Percentiles rank a stretch among this genome's conserved stretches.
phyloP scores from a whole-genome alignment of 495 filamentous ascomycete genomes.

The Tuber indicum region DNA sequence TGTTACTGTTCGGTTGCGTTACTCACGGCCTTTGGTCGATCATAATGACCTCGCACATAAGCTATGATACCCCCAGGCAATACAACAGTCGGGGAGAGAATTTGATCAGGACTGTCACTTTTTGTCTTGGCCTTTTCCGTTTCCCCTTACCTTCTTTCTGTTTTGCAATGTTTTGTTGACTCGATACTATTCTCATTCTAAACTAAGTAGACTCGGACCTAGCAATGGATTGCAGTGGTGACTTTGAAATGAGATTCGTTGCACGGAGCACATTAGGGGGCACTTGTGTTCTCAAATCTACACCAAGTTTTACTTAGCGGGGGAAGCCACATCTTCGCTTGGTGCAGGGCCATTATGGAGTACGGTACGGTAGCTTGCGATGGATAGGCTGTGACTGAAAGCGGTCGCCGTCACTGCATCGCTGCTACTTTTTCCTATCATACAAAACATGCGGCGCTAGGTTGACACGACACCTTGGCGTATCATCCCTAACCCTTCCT shows the following conservation, averaged over 20 bases:
- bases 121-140: neutral
- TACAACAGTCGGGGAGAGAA: neutral
- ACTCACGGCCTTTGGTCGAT: neutral
- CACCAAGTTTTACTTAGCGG: neutral
- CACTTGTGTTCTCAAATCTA: neutral
- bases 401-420: constrained; percentile 20
- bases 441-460: constrained; percentile 6
- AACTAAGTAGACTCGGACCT: neutral
- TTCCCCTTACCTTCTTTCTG: neutral
- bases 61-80: too few relatives aligned
- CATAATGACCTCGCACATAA: neutral
- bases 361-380: neutral
- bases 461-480: constrained; percentile 9
- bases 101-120: neutral
- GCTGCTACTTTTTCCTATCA: constrained; percentile 8
- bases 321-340: neutral
- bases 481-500: constrained; percentile 29
- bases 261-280: neutral
- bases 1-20: neutral
- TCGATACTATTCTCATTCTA: neutral
- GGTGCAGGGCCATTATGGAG: neutral
- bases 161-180: neutral
- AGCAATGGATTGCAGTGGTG: neutral
- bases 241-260: neutral
- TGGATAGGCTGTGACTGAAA: neutral